Evolutionary conservation across 805 yeast species (phyloP), one percentile per base, ranked within the genome.

Genomic region (Ogataea haglerorum): DNA sequence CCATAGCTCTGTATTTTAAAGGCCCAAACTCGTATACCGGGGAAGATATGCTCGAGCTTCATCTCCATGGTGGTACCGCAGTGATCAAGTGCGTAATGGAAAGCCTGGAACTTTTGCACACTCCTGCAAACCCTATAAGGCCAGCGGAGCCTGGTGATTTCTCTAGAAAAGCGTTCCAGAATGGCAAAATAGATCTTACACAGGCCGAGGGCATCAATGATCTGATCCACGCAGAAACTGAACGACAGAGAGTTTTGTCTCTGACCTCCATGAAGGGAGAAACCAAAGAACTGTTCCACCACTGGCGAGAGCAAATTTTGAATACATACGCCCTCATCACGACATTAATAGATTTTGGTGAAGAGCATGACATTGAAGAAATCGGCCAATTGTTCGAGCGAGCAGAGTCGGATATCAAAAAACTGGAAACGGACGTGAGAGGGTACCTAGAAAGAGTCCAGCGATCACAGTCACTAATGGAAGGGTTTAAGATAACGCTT

Each of bases 121-220:
- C 71, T 5, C 70, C 74, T 0, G 54, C 60, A 0, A 42, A 52
- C 12, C 68, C 68, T 5, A 77, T 91, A 10, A 59, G 98, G 39
- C 80, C 83, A 57, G 99, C 99, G 0, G 91, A 85, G 54, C 81
- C 88, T 6, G 99, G 99, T 7, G 99, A 93, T 61, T 93, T 93
- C 55, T 84, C 96, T 0, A 71, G 70, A 52, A 72, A 95, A 26
- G 97, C 96, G 0, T 93, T 90, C 55, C 73, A 82, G 40, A 91
- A 90, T 59, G 85, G 90, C 0, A 69, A 83, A 36, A 71, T 87
- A 52, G 98, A 93, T 59, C 68, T 93, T 44, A 87, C 97, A 0
- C 88, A 90, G 56, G 76, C 87, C 7, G 99, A 93, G 62, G 96
- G 97, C 0, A 80, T 93, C 7, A 72, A 89, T 38, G 95, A 85